A percentile compares a stretch with the other conserved stretches of the same genome.
Conservation (phyloP, 1,139 yeast species). For the Torulaspora pretoriensis region DNA sequence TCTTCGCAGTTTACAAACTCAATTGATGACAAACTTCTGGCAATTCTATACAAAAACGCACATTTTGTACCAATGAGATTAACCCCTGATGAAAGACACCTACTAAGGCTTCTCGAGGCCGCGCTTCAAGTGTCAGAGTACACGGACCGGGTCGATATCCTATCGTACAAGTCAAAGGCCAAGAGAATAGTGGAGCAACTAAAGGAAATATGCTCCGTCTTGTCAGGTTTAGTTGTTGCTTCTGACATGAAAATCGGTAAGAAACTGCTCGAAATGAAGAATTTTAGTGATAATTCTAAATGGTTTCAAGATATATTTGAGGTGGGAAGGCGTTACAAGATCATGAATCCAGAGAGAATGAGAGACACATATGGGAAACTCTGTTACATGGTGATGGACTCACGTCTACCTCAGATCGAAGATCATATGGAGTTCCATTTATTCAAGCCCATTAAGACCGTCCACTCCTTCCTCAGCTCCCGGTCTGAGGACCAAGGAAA, state of each 20-base stretch:
- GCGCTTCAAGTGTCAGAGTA: constrained; percentile 71
- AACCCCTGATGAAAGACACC: constrained; percentile 60
- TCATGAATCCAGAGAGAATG: constrained; percentile 77
- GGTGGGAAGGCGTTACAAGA: constrained; percentile 70
- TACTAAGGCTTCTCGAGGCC: constrained; percentile 59
- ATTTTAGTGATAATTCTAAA: constrained; percentile 58
- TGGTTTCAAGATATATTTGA: constrained; percentile 69
- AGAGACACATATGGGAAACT: constrained; percentile 69
- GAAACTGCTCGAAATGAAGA: constrained; percentile 54
- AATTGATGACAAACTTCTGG: constrained; percentile 32
- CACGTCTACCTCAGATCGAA: constrained; percentile 61
- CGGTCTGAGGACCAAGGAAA: constrained; percentile 38
- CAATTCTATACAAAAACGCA: constrained; percentile 45
- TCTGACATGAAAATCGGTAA: constrained; percentile 65
- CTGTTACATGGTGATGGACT: constrained; percentile 78
- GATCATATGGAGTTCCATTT: constrained; percentile 67
- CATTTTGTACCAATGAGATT: constrained; percentile 62
- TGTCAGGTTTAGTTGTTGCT: constrained; percentile 71
- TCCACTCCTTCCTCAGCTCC: constrained; percentile 43
- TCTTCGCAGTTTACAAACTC: constrained; percentile 8
- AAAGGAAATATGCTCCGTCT: constrained; percentile 66
- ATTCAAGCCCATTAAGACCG: constrained; percentile 64
- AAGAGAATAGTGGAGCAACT: constrained; percentile 64
- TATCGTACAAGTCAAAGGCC: constrained; percentile 58
- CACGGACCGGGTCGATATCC: constrained; percentile 67